phyloP scores from a whole-genome alignment of 441 rosid genomes.

The Jatropha multifida region DNA sequence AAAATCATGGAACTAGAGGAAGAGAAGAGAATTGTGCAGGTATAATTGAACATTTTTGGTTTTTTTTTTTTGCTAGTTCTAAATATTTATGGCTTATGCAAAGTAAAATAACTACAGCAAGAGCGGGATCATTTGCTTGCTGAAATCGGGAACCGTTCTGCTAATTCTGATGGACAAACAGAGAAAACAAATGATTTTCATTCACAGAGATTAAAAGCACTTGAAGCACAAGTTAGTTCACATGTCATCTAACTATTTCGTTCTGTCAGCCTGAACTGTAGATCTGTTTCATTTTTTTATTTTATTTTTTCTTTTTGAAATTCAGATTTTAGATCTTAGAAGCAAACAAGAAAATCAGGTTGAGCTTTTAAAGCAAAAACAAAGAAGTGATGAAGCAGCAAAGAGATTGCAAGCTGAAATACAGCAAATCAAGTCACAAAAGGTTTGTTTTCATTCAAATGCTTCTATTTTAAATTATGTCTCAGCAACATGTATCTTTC shows the following conservation, averaged over 20 bases:
- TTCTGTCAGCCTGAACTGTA: background rate
- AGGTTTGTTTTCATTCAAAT: slow-evolving; percentile 41
- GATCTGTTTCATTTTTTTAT: background rate
- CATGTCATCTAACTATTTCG: background rate
- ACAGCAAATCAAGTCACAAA: slow-evolving; percentile 89
- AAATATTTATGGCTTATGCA: background rate
- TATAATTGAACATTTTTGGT: slow-evolving; percentile 25
- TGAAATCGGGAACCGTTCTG: slow-evolving; percentile 81
- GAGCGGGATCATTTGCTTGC: slow-evolving; percentile 81
- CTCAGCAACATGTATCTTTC: background rate
- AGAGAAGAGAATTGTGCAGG: slow-evolving; percentile 90
- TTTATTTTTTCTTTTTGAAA: background rate
- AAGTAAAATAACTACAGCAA: slow-evolving; percentile 49
- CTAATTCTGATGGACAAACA: slow-evolving; percentile 75
- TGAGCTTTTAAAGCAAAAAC: slow-evolving; percentile 91
- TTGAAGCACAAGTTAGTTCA: slow-evolving; percentile 71
- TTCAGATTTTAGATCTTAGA: slow-evolving; percentile 81
- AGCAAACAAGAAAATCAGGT: slow-evolving; percentile 96
- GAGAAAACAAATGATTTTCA: slow-evolving; percentile 80
- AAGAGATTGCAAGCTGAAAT: slow-evolving; percentile 89
- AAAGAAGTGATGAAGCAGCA: slow-evolving; percentile 93
- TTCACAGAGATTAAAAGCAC: slow-evolving; percentile 76
- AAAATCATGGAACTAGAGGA: slow-evolving; percentile 89
- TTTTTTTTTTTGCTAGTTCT: slow-evolving; percentile 9
- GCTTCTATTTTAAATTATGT: background rate